These are phyloP conservation scores for Ilyonectria sp. DNA, from an alignment of 2,329 filamentous ascomycete species.

Conservation along the genomic window DNA sequence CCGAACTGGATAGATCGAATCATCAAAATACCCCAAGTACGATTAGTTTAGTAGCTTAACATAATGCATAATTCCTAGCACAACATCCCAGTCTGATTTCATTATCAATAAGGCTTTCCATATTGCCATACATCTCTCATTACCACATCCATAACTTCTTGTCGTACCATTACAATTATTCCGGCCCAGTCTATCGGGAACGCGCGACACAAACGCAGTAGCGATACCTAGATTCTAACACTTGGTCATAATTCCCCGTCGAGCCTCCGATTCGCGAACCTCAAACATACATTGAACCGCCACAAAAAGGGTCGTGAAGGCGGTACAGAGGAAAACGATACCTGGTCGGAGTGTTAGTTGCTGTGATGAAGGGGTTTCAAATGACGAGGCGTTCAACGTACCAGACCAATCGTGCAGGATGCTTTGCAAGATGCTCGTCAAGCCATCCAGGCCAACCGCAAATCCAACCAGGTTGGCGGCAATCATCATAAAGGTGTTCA, in stretches of 20 bases:
- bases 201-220: neutral
- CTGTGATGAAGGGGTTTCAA: neutral
- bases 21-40: conserved; percentile 18
- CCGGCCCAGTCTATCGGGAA: conserved; percentile 15
- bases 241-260: conserved; percentile 86
- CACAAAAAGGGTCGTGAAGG: conserved; percentile 84
- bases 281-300: conserved; percentile 98
- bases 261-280: conserved; percentile 85
- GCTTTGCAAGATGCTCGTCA: conserved; percentile 81
- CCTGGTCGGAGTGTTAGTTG: conserved; percentile 63
- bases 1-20: conserved; percentile 1
- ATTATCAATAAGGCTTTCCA: neutral
- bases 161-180: conserved; percentile 38
- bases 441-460: conserved; percentile 89
- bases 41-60: neutral
- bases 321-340: conserved; percentile 78
- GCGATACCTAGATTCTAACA: conserved; percentile 67
- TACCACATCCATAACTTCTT: conserved; percentile 19
- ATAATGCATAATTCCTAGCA: conserved; percentile 20
- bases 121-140: conserved; percentile 25
- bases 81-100: neutral
- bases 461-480: conserved; percentile 95
- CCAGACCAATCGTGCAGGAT: conserved; percentile 83
- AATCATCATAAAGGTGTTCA: conserved; percentile 96
- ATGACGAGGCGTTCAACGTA: conserved; percentile 51